Base-by-base conservation (phyloP, 2,329 filamentous ascomycete genomes). In the Colletotrichum incanum region DNA sequence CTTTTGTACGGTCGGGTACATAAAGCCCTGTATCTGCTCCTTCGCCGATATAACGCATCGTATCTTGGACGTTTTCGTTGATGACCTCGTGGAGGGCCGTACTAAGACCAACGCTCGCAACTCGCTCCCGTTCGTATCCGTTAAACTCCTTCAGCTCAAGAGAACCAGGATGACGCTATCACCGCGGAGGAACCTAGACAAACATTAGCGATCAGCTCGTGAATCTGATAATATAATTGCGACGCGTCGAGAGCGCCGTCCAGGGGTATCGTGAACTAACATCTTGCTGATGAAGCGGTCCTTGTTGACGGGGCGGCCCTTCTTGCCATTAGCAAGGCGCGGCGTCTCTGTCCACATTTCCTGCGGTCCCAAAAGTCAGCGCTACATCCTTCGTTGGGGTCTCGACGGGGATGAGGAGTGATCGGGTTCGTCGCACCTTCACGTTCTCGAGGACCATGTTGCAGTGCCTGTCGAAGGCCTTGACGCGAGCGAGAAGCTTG, bases 291-390 rank as follows among this genome's bases (percentile, higher is more conserved):
- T 96, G 84, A 98, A 98, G 52, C 96, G 89, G 84, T 99, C 96
- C 90, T 98, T 98, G 87, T 99, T 99, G 74, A 98, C 94, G 55
- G 93, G 92, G 78, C 93, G 88, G 67, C 95, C 95, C 85, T 95
- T 95, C 87, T 96, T 96, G 76, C 96, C 96, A 76, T 92, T 93
- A 28, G 93, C 91, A 79, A 94, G 88, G 73, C 91, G 87, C 60
- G 96, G 95, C 67, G 93, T 96, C 86, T 99, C 96, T 12, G 95
- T 98, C 96, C 96, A 99, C 96, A 99, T 98, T 86, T 99, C 96
- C 88, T 56, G 47, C 23, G 14, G 45, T 18, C 11, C 8, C 6
- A 20, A 47, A 18, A n/a, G 47, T 72, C 66, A 72, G 70, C 59
- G 16, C 26, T 18, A 14, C 20, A 26, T 26, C 55, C 14, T 31